Evolutionary conservation across 768 basidiomycete species (phyloP), one percentile per base, ranked within the genome.

Genomic region (Auriscalpium orientale): DNA sequence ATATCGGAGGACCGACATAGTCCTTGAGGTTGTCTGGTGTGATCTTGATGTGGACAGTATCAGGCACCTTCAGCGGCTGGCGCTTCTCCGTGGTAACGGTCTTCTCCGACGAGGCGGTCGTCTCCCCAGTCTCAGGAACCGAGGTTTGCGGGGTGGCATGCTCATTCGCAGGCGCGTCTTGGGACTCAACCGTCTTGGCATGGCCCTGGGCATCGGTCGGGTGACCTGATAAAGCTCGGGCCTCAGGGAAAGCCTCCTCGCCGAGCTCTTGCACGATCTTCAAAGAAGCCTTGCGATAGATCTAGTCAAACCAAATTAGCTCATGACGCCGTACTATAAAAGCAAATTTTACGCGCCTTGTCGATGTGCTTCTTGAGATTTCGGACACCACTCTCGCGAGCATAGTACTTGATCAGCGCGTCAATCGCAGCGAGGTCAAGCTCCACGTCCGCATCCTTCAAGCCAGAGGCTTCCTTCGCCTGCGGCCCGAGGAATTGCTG

Each of bases 321-420:
- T 54, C 22, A 38, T 43, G n/a, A 18, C 46, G n/a, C 33, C 43
- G 37, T 18, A 10, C 9, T 16, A 37, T 20, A 33, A 20, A 21
- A 38, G 49, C 43, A 48, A 44, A 21, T n/a, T 15, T 5, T 8
- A 18, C 66, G 2, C 57, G 92, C 93, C 84, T 98, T 98, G 66
- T 99, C 95, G 54, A 99, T 95, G 65, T 95, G 90, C 73, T 99
- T 98, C 84, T 98, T 98, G 68, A 99, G 66, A 66, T 94, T 93
- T 49, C 97, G 78, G 34, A 99, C 97, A 46, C 97, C 97, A 63
- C 92, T 95, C 74, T 99, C 97, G 21, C 97, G 81, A 68, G 92
- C 95, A 70, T 98, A 98, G 70, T 94, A 98, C 68, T 95, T 89
- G 74, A 99, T 98, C 52, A 99, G 78, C 11, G 82, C 73, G 62